A percentile compares a stretch with the other conserved stretches of the same genome.
phyloP scores from a whole-genome alignment of 179 eudicot species.

The Nepenthes alata region DNA sequence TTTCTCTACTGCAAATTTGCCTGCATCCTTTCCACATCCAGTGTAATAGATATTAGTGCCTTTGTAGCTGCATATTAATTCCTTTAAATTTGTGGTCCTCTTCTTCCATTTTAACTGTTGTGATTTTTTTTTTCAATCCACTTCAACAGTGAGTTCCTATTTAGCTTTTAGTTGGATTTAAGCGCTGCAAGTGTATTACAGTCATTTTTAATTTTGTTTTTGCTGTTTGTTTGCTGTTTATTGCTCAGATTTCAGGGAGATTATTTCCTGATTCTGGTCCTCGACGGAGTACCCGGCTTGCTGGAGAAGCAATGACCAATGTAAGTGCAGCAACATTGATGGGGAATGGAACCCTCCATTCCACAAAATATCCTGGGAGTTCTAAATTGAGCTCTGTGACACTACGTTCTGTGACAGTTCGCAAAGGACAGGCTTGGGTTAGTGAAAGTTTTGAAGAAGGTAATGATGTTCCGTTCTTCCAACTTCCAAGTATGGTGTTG shows the following conservation, averaged over 20 bases:
- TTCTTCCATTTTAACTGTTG: no score
- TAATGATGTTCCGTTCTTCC: conserved; percentile 13
- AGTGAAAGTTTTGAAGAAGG: conserved; percentile 81
- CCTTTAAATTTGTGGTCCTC: no score
- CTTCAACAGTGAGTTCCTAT: no score
- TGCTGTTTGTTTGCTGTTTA: neutral
- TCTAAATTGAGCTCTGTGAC: conserved; percentile 58
- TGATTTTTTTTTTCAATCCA: no score
- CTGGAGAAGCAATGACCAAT: conserved; percentile 50
- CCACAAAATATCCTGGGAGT: conserved; percentile 49
- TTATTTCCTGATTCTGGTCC: conserved; percentile 87
- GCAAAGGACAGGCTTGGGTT: conserved; percentile 61
- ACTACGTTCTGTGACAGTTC: conserved; percentile 61
- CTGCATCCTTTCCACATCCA: no score
- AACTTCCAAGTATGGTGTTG: neutral
- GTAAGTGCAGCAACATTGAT: conserved; percentile 32
- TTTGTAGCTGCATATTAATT: no score
- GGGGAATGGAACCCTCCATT: conserved; percentile 75
- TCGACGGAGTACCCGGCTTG: conserved; percentile 82
- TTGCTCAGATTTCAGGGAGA: conserved; percentile 76
- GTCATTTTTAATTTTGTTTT: conserved; percentile 2
- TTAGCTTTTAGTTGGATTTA: no score
- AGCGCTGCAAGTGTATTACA: no score
- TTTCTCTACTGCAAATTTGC: no score
- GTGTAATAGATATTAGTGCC: no score